Base-by-base conservation (phyloP, 1,284 basidiomycete genomes). In the Grifola frondosa region DNA sequence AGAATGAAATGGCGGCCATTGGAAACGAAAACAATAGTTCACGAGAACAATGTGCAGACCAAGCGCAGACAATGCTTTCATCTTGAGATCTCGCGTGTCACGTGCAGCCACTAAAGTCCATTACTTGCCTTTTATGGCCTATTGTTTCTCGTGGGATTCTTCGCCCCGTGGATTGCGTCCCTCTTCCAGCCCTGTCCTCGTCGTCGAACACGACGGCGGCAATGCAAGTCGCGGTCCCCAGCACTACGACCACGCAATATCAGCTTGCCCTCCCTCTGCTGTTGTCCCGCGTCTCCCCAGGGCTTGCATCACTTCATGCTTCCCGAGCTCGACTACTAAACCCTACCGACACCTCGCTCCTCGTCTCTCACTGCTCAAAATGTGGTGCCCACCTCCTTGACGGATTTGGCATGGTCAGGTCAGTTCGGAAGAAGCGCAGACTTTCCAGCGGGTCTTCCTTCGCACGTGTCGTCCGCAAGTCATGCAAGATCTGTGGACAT, bases 271-370 rank as follows among this genome's bases (percentile, higher is more conserved):
- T 84, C 13, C 68, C 81, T 11, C 66, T 63, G 48, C 56, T 65
- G 15, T 61, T 85, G 37, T 66, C 77, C 22, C 49, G 72, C 6
- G 52, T 75, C 30, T 78, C 81, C 6, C 71, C 79, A 6, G 39
- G 68, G 29, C 73, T 88, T 30, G 74, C 85, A 13, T 80, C 84
- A 30, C 66, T 83, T 22, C 81, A 86, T 56, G 62, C 71, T 0
- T 53, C 65, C n/a, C 70, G 77, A 40, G 61, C 61, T 11, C 63
- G 58, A 33, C 49, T 51, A 4, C 57, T 62, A 30, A 57, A 68
- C 40, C 66, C 70, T 39, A 52, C 60, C 22, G 42, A 54, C 12
- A 26, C 59, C 3, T 26, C 54, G 20, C 42, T 63, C 41, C 46
- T 43, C 34, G 37, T 50, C 19, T 58, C 66, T 4, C 69, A 73